phyloP scores from a whole-genome alignment of 2,329 filamentous ascomycete species.

The Penicillium sp. region DNA sequence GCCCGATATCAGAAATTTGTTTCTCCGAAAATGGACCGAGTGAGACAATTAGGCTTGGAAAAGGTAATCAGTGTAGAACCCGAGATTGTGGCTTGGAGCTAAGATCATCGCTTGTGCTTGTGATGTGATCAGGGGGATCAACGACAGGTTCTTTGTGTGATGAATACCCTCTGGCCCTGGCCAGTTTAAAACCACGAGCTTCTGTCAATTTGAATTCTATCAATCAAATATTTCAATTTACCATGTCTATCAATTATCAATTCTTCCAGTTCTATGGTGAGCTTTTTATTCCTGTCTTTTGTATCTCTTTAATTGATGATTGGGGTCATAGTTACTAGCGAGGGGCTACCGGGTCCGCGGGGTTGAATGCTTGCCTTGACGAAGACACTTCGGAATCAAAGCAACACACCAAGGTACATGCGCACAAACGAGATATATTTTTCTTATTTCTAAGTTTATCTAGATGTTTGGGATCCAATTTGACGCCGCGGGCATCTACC shows the following conservation, averaged over 20 bases:
- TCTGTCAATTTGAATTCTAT: background rate
- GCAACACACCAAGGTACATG: background rate
- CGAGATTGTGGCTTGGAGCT: background rate
- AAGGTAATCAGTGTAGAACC: background rate
- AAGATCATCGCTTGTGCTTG: background rate
- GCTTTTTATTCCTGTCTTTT: background rate
- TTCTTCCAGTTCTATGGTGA: background rate
- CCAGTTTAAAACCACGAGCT: background rate
- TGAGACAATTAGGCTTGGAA: background rate
- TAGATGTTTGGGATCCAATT: slow-evolving; percentile 22
- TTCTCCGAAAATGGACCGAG: slow-evolving; percentile 3
- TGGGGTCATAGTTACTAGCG: background rate
- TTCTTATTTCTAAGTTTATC: background rate
- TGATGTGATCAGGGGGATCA: background rate
- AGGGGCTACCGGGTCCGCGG: background rate
- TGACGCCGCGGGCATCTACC: slow-evolving; percentile 20
- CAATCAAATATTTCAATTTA: background rate
- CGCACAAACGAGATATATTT: background rate
- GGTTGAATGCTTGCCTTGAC: background rate
- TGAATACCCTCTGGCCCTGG: background rate
- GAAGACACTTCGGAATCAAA: background rate
- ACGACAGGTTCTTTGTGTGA: background rate
- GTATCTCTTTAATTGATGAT: background rate
- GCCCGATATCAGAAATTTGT: slow-evolving; percentile 8
- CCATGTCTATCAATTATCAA: background rate